Evolutionary conservation across 163 green algal species (phyloP), one percentile per base, ranked within the genome.

Genomic region (Chlamydomonas reinhardtii): DNA sequence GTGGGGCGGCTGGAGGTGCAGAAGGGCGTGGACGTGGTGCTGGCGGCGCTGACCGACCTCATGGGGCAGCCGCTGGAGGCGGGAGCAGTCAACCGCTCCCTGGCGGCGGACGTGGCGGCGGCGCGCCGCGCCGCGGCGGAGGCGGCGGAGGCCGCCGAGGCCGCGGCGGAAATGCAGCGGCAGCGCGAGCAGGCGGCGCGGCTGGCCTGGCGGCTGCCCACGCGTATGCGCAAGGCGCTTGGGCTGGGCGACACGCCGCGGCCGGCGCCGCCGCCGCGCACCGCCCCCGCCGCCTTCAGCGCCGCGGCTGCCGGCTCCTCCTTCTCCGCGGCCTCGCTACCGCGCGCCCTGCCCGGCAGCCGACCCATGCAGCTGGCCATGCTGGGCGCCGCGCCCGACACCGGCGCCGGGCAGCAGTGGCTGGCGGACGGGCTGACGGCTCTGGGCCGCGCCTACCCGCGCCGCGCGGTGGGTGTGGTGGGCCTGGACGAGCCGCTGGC

Each of bases 1-100:
- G 84, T 98, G 6, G 96, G 96, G 9, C 93, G 96, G 35, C 90
- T 99, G 39, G 95, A 95, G 37, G 62, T 92, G 24, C 96, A 99
- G 85, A 99, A 99, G 88, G 96, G 96, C 12, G 93, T 94, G 52
- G 96, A 99, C 80, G 90, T 98, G 20, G 52, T 99, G 16, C 90
- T 99, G 54, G 91, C 89, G 8, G 93, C 96, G 0, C 80, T 96
- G 66, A 94, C 95, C 0, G 34, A 88, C 14, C 66, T 98, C 29
- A 76, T 98, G 48, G 88, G 86, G 5, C 73, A 65, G n/a, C 20
- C 82, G 20, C 52, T 37, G 64, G 27, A 12, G 64, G 54, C 29
- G 2, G 32, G 25, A 8, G 24, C 34, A 2, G 37, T 62, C 72
- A 90, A 90, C 71, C 32, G 52, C 5, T 71, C 48, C n/a, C 70